Evolutionary conservation across 2,329 filamentous ascomycete species (phyloP).

Genomic region (Sclerotinia borealis): DNA sequence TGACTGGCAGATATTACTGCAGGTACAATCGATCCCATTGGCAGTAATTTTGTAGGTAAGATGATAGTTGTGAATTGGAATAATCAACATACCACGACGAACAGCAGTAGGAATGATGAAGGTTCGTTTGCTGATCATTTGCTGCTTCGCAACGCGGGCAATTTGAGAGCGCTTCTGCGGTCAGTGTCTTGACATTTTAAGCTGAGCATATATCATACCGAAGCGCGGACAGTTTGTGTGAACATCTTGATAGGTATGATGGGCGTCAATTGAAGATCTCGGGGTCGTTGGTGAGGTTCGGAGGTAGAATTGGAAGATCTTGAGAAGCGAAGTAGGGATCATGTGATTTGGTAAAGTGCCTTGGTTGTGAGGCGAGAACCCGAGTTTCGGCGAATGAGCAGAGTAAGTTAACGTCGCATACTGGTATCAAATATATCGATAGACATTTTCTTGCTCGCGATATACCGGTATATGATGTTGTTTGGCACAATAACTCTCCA

Average conservation of each 20-base stretch:
- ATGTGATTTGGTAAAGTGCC: neutral
- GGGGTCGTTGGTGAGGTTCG: conserved; percentile 11
- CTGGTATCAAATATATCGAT: no score
- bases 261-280: conserved; percentile 14
- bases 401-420: no score
- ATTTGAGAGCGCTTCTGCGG: conserved; percentile 32
- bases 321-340: conserved; percentile 14
- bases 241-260: conserved; percentile 28
- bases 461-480: neutral
- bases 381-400: conserved; percentile 1
- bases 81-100: conserved; percentile 31
- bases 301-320: conserved; percentile 15
- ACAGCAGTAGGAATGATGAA: conserved; percentile 33
- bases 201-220: conserved; percentile 28
- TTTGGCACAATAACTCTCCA: neutral
- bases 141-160: conserved; percentile 31
- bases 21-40: neutral
- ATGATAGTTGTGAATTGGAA: neutral
- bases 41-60: neutral
- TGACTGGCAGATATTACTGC: neutral
- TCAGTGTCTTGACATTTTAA: conserved; percentile 20
- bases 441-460: neutral
- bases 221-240: conserved; percentile 32
- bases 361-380: neutral
- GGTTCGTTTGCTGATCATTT: conserved; percentile 30